phyloP scores from a whole-genome alignment of 495 filamentous ascomycete genomes.

The Trichoderma orchidacearum region DNA sequence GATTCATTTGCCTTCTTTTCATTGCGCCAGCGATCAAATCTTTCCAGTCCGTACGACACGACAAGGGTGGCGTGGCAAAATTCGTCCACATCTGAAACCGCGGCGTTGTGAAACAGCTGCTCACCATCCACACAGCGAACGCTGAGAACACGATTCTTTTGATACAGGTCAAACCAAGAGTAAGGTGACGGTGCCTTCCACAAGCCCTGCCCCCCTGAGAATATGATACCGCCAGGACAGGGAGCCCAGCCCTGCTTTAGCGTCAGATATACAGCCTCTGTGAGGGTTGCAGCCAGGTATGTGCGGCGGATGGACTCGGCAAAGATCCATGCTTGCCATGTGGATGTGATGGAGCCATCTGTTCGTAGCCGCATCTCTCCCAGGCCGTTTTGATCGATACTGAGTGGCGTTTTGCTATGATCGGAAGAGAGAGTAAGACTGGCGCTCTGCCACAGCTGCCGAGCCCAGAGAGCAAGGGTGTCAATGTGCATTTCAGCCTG shows the following conservation, averaged over 20 bases:
- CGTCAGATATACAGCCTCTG: conserved; percentile 15
- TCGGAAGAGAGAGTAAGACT: conserved; percentile 6
- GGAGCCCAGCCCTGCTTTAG: conserved; percentile 17
- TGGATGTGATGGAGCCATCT: conserved; percentile 9
- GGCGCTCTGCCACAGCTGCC: conserved; percentile 19
- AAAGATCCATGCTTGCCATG: conserved; percentile 23
- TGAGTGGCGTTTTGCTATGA: not conserved
- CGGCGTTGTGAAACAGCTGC: conserved; percentile 7
- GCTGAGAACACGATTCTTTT: conserved; percentile 8
- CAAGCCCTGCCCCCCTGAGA: conserved; percentile 15
- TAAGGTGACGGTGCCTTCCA: conserved; percentile 20
- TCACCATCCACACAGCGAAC: conserved; percentile 8
- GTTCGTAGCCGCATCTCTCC: conserved; percentile 19
- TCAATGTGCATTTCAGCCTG: conserved; percentile 31
- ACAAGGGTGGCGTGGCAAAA: conserved; percentile 11
- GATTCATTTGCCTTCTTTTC: conserved; percentile 1
- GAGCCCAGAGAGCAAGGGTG: conserved; percentile 25
- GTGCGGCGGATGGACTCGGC: conserved; percentile 21
- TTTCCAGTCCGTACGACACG: conserved; percentile 9
- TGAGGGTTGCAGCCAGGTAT: conserved; percentile 11
- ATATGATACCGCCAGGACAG: conserved; percentile 15
- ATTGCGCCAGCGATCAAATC: conserved; percentile 11
- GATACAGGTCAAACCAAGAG: conserved; percentile 12
- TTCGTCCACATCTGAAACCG: conserved; percentile 12
- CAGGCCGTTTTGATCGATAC: conserved; percentile 3